These are phyloP conservation scores for Euryodendron excelsum DNA, from an alignment of 148 eudicot species.

Conservation along the genomic window DNA sequence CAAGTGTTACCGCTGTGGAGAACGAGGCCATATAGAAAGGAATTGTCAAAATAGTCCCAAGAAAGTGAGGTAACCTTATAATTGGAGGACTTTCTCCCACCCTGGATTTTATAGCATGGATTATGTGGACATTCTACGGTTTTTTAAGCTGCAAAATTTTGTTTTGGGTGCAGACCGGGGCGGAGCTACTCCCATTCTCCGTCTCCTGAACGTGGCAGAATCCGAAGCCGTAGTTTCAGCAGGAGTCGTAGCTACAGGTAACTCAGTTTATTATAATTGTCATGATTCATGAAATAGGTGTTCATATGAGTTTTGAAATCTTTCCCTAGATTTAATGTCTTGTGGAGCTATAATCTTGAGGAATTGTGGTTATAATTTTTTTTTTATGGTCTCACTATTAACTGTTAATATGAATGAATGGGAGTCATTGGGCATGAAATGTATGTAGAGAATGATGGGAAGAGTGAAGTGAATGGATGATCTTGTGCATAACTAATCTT, in stretches of 20 bases:
- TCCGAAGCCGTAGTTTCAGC: slow-evolving; percentile 50
- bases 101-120: not conserved
- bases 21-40: slow-evolving; percentile 72
- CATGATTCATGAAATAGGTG: not conserved
- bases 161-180: slow-evolving; percentile 34
- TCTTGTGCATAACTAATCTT: not conserved
- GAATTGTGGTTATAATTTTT: not conserved
- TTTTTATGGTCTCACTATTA: not conserved
- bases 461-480: not conserved
- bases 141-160: not conserved
- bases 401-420: not conserved
- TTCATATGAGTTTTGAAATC: not conserved
- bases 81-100: not conserved
- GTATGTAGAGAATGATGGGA: not conserved
- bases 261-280: not conserved
- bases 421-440: not conserved
- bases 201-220: slow-evolving; percentile 53
- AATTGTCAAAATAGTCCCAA: slow-evolving; percentile 73
- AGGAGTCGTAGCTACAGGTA: slow-evolving; percentile 78
- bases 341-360: slow-evolving; percentile 2
- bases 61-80: slow-evolving; percentile 35
- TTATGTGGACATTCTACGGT: not conserved
- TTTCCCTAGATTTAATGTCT: not conserved
- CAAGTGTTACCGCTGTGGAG: slow-evolving; percentile 80
- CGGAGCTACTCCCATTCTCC: slow-evolving; percentile 61